Percentiles rank a stretch among this genome's conserved stretches.
Evolutionary conservation across 768 basidiomycete genomes (phyloP).

Genomic region (Leccinum aurantiacum): DNA sequence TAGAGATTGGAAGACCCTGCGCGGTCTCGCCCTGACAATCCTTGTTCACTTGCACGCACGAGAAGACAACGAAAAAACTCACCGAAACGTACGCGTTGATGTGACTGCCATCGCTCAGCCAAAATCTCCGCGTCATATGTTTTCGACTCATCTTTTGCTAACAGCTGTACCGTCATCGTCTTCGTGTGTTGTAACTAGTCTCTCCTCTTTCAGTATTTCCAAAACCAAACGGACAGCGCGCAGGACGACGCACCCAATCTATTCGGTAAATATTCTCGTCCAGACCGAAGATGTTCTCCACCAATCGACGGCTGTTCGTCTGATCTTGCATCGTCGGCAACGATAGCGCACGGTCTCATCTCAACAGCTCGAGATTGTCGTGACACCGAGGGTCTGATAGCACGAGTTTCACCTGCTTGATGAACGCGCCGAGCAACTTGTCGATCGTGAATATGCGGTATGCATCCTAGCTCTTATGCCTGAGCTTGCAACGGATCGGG

Average conservation of each 20-base stretch:
- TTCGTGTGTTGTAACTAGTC: conserved; percentile 62
- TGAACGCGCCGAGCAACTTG: conserved; percentile 81
- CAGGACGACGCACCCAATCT: conserved; percentile 61
- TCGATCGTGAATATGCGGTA: conserved; percentile 94
- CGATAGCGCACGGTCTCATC: conserved; percentile 59
- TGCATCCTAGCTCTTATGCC: conserved; percentile 47
- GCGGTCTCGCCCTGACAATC: conserved; percentile 53
- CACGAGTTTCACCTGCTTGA: conserved; percentile 86
- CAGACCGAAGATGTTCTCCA: conserved; percentile 68
- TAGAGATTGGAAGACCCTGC: conserved; percentile 47
- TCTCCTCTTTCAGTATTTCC: neutral
- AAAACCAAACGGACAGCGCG: neutral
- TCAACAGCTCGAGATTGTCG: conserved; percentile 70
- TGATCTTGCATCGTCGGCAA: conserved; percentile 70
- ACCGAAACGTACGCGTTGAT: conserved; percentile 76
- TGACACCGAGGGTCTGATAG: conserved; percentile 69
- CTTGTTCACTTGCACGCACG: conserved; percentile 1
- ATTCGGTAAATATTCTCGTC: conserved; percentile 80
- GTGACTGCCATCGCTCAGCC: conserved; percentile 77
- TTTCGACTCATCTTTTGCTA: conserved; percentile 77
- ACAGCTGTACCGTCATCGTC: conserved; percentile 68
- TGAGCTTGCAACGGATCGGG: conserved; percentile 2
- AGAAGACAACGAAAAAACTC: conserved; percentile 18
- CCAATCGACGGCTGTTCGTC: conserved; percentile 61
- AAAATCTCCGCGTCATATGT: conserved; percentile 75